phyloP scores from a whole-genome alignment of 176 grass and related monocot species.

The Triticum turgidum region DNA sequence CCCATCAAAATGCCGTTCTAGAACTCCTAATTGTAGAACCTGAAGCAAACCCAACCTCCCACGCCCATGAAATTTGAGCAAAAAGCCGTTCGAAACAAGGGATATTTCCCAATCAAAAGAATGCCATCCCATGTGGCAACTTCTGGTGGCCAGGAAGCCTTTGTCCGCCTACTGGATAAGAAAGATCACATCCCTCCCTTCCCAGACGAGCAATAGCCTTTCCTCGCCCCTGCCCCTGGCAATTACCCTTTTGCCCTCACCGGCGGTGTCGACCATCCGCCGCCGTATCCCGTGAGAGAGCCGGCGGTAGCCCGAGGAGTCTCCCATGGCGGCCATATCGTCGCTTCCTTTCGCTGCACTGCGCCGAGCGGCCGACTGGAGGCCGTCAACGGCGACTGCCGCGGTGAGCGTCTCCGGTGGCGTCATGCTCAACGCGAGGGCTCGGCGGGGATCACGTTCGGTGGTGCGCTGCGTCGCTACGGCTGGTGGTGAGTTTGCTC shows the following conservation, averaged over 20 bases:
- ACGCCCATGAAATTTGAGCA: neutral
- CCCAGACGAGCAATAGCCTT: slow-evolving; percentile 45
- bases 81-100: neutral
- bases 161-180: slow-evolving; percentile 44
- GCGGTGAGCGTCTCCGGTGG: slow-evolving; percentile 22
- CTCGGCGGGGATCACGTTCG: slow-evolving; percentile 44
- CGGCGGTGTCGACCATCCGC: slow-evolving; percentile 36
- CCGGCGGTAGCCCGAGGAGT: neutral
- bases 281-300: slow-evolving; percentile 5
- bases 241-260: slow-evolving; percentile 45
- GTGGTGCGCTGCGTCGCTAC: slow-evolving; percentile 75
- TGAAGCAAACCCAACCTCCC: slow-evolving; percentile 42
- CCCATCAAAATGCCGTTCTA: neutral
- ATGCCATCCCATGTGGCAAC: slow-evolving; percentile 30
- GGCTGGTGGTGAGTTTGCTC: slow-evolving; percentile 56
- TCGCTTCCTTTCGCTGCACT: slow-evolving; percentile 65
- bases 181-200: slow-evolving; percentile 31
- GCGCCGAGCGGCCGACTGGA: slow-evolving; percentile 56
- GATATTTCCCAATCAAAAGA: slow-evolving; percentile 23
- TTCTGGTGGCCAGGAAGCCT: slow-evolving; percentile 29
- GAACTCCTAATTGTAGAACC: neutral
- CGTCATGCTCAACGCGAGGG: slow-evolving; percentile 41
- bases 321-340: slow-evolving; percentile 67
- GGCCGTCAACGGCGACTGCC: slow-evolving; percentile 20
- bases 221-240: slow-evolving; percentile 31